Evolutionary conservation across 805 yeast genomes (phyloP).

Genomic region (Yamadazyma kitorensis): DNA sequence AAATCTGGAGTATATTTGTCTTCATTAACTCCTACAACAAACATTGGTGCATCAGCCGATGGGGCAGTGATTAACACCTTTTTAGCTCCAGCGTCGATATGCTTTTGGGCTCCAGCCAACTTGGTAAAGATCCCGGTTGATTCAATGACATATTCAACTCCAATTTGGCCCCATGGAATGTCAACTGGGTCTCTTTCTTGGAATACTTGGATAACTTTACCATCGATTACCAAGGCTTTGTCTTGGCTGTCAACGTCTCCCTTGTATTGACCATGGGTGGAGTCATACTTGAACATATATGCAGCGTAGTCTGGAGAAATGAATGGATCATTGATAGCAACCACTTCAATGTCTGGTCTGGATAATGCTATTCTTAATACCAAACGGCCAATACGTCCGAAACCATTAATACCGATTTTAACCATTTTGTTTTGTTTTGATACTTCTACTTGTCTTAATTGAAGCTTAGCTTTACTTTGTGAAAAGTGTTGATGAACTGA

Average conservation of each 20-base stretch:
- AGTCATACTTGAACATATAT: constrained; percentile 37
- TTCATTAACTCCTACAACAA: constrained; percentile 34
- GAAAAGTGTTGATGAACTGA: constrained; percentile 1
- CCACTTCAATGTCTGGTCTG: constrained; percentile 32
- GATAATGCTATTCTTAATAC: constrained; percentile 31
- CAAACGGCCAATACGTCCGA: constrained; percentile 36
- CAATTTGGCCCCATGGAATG: constrained; percentile 34
- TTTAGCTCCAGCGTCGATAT: constrained; percentile 36
- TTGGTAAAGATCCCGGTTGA: constrained; percentile 37
- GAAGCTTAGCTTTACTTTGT: no score
- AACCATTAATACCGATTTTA: constrained; percentile 34
- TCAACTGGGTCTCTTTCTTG: constrained; percentile 34
- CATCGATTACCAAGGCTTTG: constrained; percentile 24
- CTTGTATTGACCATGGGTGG: constrained; percentile 32
- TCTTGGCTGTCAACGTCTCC: constrained; percentile 28
- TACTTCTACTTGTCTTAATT: neutral
- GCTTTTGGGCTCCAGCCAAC: constrained; percentile 34
- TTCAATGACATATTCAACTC: constrained; percentile 31
- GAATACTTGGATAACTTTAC: constrained; percentile 26
- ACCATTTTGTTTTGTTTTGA: constrained; percentile 16
- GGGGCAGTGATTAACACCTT: constrained; percentile 35
- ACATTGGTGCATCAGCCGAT: constrained; percentile 36
- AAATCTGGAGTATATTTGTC: constrained; percentile 32
- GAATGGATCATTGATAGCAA: constrained; percentile 34
- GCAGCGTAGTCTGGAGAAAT: constrained; percentile 34